Conservation (phyloP, 192 early-diverging fungal genomes). For the Borealophlyctis nickersoniae region DNA sequence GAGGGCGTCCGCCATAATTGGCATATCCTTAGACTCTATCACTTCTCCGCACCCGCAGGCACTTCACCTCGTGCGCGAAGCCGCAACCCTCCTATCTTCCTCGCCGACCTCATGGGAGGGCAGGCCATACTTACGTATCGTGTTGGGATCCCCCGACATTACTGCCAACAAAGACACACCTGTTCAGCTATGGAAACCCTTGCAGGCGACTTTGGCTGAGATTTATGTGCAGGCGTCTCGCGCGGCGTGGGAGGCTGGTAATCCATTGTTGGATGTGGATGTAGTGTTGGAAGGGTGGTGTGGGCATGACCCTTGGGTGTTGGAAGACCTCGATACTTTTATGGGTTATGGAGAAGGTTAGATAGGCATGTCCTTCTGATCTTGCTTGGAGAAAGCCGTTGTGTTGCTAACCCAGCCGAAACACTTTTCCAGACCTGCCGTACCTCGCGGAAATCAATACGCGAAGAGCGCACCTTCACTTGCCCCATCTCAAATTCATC, state of each 20-base stretch:
- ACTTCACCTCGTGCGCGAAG: not conserved
- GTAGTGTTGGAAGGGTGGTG: conserved; percentile 59
- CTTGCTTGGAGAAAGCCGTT: not conserved
- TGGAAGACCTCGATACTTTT: conserved; percentile 32
- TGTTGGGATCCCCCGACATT: not conserved
- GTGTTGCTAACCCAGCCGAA: conserved; percentile 1
- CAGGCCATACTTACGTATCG: not conserved
- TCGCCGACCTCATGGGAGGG: not conserved
- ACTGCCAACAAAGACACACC: not conserved
- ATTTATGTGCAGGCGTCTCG: conserved; percentile 54
- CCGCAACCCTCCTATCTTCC: not conserved
- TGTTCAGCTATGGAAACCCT: not conserved
- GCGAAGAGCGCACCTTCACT: conserved; percentile 12
- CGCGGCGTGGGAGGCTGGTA: conserved; percentile 30
- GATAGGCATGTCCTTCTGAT: not conserved
- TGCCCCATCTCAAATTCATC: conserved; percentile 9
- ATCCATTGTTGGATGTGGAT: conserved; percentile 51
- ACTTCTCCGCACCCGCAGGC: not conserved
- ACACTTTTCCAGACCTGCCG: conserved; percentile 15
- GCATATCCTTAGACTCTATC: not conserved
- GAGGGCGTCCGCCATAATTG: no score
- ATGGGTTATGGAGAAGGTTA: conserved; percentile 42
- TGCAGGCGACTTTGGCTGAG: conserved; percentile 9
- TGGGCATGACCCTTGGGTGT: conserved; percentile 52
- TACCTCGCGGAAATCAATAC: conserved; percentile 18